These are phyloP conservation scores for Kwoniella newhampshirensis DNA, from an alignment of 768 basidiomycete species.

Conservation along the genomic window DNA sequence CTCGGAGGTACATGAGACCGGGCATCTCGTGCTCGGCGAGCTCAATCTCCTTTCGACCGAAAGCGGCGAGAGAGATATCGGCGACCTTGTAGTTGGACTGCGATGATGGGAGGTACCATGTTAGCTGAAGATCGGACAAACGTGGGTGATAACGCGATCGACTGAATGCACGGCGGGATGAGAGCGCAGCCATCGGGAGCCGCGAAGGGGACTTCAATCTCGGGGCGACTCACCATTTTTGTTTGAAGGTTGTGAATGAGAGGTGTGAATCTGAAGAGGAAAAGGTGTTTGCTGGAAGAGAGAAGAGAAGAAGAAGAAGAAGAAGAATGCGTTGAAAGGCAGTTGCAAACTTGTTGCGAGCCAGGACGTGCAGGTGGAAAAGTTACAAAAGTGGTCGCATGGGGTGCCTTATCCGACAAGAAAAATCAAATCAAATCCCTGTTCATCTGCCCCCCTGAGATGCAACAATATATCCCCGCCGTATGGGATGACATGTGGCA, in stretches of 20 bases:
- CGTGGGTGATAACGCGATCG: slow-evolving; percentile 5
- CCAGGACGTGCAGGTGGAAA: neutral
- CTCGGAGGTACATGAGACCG: slow-evolving; percentile 79
- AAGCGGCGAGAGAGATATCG: slow-evolving; percentile 95
- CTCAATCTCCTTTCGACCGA: slow-evolving; percentile 98
- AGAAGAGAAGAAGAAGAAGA: neutral
- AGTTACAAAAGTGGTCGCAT: slow-evolving; percentile 18
- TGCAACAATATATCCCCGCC: no score
- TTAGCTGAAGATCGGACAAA: slow-evolving; percentile 8
- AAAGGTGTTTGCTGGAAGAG: neutral
- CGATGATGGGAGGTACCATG: neutral
- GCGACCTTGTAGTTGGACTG: slow-evolving; percentile 72
- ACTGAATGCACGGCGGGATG: neutral
- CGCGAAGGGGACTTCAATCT: neutral
- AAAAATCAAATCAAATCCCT: neutral
- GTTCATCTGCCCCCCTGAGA: no score
- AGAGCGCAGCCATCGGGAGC: neutral
- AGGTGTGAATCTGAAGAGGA: slow-evolving; percentile 3
- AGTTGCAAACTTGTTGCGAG: neutral
- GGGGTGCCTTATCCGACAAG: neutral
- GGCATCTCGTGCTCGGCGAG: slow-evolving; percentile 82
- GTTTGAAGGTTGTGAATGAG: neutral
- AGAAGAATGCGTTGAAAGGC: no score
- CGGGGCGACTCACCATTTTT: slow-evolving; percentile 17
- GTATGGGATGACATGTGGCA: no score